Evolutionary conservation across 345 rosid species (phyloP), one percentile per base, ranked within the genome.

Genomic region (Salix udensis): DNA sequence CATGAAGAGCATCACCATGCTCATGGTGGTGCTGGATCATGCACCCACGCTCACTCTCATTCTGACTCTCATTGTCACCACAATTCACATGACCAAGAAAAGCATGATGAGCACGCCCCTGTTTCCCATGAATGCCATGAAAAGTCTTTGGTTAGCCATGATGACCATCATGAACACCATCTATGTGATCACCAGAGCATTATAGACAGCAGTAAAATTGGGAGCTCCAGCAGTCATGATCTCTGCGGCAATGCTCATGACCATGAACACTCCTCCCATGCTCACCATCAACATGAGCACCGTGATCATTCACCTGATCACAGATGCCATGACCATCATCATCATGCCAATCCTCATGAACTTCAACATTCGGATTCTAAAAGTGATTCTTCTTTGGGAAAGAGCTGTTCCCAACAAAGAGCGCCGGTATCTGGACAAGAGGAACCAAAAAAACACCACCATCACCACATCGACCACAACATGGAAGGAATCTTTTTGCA

Each of bases 1-100:
- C 98, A 95, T 24, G 98, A 95, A 79, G 98, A 95, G 85, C 98
- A 95, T 88, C 96, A 95, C 85, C 98, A 93, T 87, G 98, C 97
- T 44, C 98, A 95, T 83, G 97, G 97, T 69, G 97, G 84, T 15
- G 72, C 82, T 40, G 76, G 95, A 34, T 84, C 94, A 40, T 93
- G 97, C 87, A 69, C 93, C 1, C 97, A 92, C 77, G 88, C 91
- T 12, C 86, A 88, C 23, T 80, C 91, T 1, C 90, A 88, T 53
- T 80, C 90, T 1, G 86, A 78, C 42, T 76, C 83, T 31, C 81
- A 84, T 65, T 44, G n/a, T 50, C 81, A 79, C 52, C 72, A 78
- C 18, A 86, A 84, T 80, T 72, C 82, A 36, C 84, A 77, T 76
- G 78, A 67, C 72, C 87, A 82, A 39, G 78, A 34, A 75, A 77